Evolutionary conservation across 2,329 filamentous ascomycete genomes (phyloP).

Genomic region (Trichoderma pleuroti): DNA sequence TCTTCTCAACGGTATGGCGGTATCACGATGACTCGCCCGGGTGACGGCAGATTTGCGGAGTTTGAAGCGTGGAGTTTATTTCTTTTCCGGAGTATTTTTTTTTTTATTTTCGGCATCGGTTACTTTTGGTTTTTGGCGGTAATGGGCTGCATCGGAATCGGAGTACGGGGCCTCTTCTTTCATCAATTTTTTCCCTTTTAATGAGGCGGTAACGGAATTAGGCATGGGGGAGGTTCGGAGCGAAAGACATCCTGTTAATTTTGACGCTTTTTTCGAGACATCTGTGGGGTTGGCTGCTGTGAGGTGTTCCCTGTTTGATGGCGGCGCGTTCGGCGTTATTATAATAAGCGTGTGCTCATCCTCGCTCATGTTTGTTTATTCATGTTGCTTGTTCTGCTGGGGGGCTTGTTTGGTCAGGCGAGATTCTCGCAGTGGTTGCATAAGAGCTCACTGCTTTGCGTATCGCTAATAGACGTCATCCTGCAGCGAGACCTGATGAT

Average conservation of each 20-base stretch:
- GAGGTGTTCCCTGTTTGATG: neutral
- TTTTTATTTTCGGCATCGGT: constrained; percentile 3
- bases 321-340: neutral
- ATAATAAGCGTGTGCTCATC: neutral
- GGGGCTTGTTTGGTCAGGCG: constrained; percentile 1
- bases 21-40: neutral
- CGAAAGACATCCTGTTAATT: neutral
- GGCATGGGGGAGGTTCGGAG: constrained; percentile 5
- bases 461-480: neutral
- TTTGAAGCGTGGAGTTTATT: constrained; percentile 21
- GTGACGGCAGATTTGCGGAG: constrained; percentile 16
- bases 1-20: constrained; percentile 4
- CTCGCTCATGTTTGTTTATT: neutral
- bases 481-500: neutral
- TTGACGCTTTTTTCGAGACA: neutral
- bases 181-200: neutral
- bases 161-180: neutral
- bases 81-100: neutral
- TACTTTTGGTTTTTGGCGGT: constrained; percentile 3
- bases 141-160: constrained; percentile 14
- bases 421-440: neutral
- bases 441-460: neutral
- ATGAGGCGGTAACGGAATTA: neutral
- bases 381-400: neutral
- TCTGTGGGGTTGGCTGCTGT: neutral